Base-by-base conservation (phyloP, 495 filamentous ascomycete genomes). In the Letharia columbiana region DNA sequence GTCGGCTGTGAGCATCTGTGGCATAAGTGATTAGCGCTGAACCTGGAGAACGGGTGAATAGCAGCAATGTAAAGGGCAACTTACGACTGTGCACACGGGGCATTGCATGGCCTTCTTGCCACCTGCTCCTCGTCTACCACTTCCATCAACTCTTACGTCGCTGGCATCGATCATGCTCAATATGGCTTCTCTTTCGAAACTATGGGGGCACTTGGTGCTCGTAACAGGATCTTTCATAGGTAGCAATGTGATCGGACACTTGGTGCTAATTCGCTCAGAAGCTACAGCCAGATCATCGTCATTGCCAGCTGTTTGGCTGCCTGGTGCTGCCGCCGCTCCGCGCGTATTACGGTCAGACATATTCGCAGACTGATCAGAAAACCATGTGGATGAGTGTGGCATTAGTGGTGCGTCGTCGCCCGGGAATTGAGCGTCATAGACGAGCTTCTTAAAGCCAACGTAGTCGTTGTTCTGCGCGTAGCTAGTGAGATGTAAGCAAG, bases 381-480 rank as follows among this genome's bases (percentile, higher is more conserved):
- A 94, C 90, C 90, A 94, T 18, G 84, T 87, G 31, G 84, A 84
- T 0, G 87, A 75, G 67, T 89, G 83, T 0, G 90, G 87, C 23
- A 92, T 70, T 0, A 86, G 85, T 0, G 80, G 80, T 18, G 82
- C 82, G 44, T 86, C 82, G 57, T 89, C 83, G 41, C 80, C 82
- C 4, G 80, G 83, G 72, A 91, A 80, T 64, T 84, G 81, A 23
- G 90, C 84, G 68, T 94, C 89, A 75, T 95, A 89, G 67, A 93
- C 86, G 28, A 86, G 79, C 57, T 83, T 82, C 73, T 89, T 88
- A 82, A 96, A 96, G 39, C 81, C 79, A 63, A 87, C 79, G 79
- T 96, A 96, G 66, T 86, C 79, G 75, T 93, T 92, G 75, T 94
- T 82, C 12, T 80, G 70, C n/a, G 84, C 84, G 76, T 96, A 96